These are phyloP conservation scores for Lyophyllum semitale DNA, from an alignment of 768 basidiomycete species.

Conservation along the genomic window DNA sequence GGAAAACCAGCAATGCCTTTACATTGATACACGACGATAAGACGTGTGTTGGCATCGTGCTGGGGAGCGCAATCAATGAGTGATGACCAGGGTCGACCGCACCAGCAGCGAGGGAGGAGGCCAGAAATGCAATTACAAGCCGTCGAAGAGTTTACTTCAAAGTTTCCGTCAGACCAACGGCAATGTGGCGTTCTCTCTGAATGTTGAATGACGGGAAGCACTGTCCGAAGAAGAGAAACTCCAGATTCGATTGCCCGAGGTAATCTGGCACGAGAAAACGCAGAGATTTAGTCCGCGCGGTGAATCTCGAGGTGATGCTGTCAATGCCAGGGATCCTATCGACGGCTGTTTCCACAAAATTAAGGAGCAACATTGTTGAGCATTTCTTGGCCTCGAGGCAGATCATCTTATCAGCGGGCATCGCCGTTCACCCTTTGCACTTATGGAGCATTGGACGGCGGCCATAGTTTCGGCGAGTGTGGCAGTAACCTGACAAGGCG, in stretches of 20 bases:
- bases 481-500: background rate
- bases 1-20: background rate
- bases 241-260: background rate
- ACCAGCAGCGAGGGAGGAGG: background rate
- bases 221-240: background rate
- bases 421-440: background rate
- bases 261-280: background rate
- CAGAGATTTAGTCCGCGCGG: background rate
- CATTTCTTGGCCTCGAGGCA: background rate
- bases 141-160: background rate
- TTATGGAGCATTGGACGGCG: conserved; percentile 7
- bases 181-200: background rate
- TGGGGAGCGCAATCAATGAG: background rate
- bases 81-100: conserved; percentile 4
- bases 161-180: background rate
- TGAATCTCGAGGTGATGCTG: background rate
- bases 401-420: conserved; percentile 6
- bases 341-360: conserved; percentile 2
- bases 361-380: background rate
- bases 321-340: background rate
- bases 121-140: background rate
- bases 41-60: background rate
- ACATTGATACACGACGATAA: background rate
- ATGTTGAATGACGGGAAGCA: background rate
- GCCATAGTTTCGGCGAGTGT: background rate